A percentile compares a stretch with the other conserved stretches of the same genome.
Evolutionary conservation across 2,329 filamentous ascomycete species (phyloP).

Genomic region (Microsporum canis): DNA sequence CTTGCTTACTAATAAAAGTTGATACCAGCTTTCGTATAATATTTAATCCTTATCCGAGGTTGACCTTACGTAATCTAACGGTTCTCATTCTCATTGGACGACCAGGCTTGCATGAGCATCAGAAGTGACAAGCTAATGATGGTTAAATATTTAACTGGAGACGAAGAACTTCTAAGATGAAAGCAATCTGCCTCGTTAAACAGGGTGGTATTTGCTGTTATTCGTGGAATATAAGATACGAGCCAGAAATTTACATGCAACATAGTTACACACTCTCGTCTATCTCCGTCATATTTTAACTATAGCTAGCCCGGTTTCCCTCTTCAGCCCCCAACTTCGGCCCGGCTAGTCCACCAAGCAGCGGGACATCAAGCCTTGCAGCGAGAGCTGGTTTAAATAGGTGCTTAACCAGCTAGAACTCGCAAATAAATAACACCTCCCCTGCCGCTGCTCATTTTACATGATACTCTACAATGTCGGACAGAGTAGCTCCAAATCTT

Average conservation of each 20-base stretch:
- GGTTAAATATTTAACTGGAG: too few species aligned
- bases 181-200: too few species aligned
- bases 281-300: neutral
- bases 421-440: neutral
- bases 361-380: neutral
- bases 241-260: too few species aligned
- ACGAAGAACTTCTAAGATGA: too few species aligned
- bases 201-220: neutral
- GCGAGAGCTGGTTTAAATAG: neutral
- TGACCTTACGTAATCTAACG: too few species aligned
- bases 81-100: too few species aligned
- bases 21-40: neutral
- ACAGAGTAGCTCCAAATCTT: conserved; percentile 36
- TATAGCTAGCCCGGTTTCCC: neutral
- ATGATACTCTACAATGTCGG: neutral
- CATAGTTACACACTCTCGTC: neutral
- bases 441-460: neutral
- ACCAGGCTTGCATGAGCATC: too few species aligned
- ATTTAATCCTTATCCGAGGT: too few species aligned
- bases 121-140: too few species aligned
- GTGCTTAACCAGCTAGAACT: neutral
- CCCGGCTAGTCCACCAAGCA: neutral
- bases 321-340: neutral
- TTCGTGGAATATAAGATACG: neutral
- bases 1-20: neutral